Evolutionary conservation across 495 filamentous ascomycete species (phyloP), one percentile per base, ranked within the genome.

Genomic region (Margaritispora aquatica): DNA sequence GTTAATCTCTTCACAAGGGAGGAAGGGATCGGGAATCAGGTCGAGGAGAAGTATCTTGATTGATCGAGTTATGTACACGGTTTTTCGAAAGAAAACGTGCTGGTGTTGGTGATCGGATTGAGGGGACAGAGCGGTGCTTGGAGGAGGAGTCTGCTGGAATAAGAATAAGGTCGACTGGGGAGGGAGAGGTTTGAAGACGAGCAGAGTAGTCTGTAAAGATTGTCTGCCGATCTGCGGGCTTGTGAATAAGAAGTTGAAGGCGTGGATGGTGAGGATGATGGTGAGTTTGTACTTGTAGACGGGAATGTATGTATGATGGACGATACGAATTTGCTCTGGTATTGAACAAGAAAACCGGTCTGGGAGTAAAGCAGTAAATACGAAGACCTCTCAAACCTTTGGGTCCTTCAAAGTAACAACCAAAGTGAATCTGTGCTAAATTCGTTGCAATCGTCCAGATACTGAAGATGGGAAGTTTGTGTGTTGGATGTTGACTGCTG

Each of bases 11-110:
- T 74, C 65, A 70, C 67, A 68, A 49, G 59, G 63, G 64, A 60
- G 63, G 53, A 66, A 60, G 61, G 60, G 61, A 67, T 69, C 63
- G 65, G 66, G 54, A 66, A 63, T 67, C 67, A 64, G 67, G 65
- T 67, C 72, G 68, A 67, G 48, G 60, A 65, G 23, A 70, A 66
- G 63, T 59, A 60, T 41, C 70, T 77, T 69, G 71, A 81, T 83
- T 82, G 79, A 78, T 85, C 85, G 81, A 44, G 17, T 74, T 91
- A 92, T 90, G 82, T 93, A 93, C 89, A 92, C 89, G 77, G 80
- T 75, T 79, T 84, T 88, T 84, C 84, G 81, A 89, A 89, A 73
- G 85, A 90, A 90, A 90, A 91, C 85, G 82, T 87, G 90, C 86
- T 88, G 88, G 88, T 93, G 88, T 75, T 66, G 58, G 57, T 66